These are phyloP conservation scores for Porphyrellus cyaneotinctus DNA, from an alignment of 768 basidiomycete species.

Conservation along the genomic window DNA sequence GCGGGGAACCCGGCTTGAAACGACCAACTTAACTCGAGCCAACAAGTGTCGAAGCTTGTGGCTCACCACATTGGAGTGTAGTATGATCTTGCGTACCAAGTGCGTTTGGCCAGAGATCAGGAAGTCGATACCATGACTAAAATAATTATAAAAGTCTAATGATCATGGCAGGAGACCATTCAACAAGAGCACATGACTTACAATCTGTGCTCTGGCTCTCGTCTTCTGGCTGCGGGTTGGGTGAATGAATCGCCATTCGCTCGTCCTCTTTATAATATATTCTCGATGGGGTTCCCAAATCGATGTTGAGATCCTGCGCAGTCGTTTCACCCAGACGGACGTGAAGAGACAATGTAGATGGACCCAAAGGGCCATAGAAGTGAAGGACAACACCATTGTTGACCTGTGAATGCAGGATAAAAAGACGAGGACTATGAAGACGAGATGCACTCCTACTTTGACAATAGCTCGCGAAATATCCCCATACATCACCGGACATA, in stretches of 20 bases:
- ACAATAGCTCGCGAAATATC: constrained; percentile 65
- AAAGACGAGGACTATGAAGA: not conserved
- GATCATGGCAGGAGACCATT: constrained; percentile 4
- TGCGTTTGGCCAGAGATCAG: constrained; percentile 71
- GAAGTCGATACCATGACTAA: constrained; percentile 87
- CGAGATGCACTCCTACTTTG: constrained; percentile 43
- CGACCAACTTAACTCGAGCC: not conserved
- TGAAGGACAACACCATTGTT: constrained; percentile 69
- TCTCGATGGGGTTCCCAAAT: constrained; percentile 73
- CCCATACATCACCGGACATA: constrained; percentile 65
- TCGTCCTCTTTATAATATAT: constrained; percentile 87
- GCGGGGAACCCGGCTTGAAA: constrained; percentile 73
- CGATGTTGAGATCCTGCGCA: constrained; percentile 74
- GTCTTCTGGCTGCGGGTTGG: constrained; percentile 38
- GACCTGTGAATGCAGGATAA: constrained; percentile 39
- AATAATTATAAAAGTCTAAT: constrained; percentile 89
- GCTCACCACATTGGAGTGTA: constrained; percentile 84
- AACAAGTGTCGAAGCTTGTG: not conserved
- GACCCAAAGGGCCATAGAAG: constrained; percentile 55
- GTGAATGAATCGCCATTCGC: constrained; percentile 78
- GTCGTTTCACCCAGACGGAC: constrained; percentile 72
- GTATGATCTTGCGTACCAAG: constrained; percentile 75
- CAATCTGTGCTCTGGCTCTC: constrained; percentile 50
- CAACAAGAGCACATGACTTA: constrained; percentile 23
- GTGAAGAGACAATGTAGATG: constrained; percentile 40